Evolutionary conservation across 1,284 basidiomycete species (phyloP).

Genomic region (Rhodofomes roseus): DNA sequence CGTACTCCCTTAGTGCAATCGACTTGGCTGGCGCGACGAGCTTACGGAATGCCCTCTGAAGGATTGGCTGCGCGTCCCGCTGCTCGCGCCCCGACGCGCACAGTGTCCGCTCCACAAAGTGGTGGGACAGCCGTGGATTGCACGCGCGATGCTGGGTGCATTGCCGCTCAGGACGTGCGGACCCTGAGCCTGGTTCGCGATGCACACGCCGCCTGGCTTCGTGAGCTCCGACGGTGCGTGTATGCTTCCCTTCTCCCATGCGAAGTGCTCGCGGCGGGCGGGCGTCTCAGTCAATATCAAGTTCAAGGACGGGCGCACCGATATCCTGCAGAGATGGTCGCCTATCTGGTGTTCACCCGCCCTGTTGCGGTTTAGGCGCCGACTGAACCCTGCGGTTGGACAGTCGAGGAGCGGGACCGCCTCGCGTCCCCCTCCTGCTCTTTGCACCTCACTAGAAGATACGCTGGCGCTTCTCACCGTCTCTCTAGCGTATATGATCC

Average conservation of each 20-base stretch:
- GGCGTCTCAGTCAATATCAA: too few species aligned
- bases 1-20: background rate
- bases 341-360: too few species aligned
- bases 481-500: background rate
- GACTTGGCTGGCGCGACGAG: background rate
- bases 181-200: conserved; percentile 1
- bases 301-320: too few species aligned
- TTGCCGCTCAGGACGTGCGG: background rate
- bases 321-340: too few species aligned
- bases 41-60: background rate
- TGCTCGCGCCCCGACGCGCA: background rate
- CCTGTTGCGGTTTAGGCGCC: too few species aligned
- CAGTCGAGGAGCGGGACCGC: too few species aligned
- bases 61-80: background rate
- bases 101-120: background rate
- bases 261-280: background rate
- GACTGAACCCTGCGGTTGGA: too few species aligned
- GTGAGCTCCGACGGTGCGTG: background rate
- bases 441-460: background rate
- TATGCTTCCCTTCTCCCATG: background rate
- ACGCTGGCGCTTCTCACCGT: background rate
- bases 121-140: background rate
- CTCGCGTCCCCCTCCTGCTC: background rate
- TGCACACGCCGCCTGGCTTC: background rate
- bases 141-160: background rate